Base-by-base conservation (phyloP, 2,329 filamentous ascomycete genomes). In the Aquanectria penicillioides region DNA sequence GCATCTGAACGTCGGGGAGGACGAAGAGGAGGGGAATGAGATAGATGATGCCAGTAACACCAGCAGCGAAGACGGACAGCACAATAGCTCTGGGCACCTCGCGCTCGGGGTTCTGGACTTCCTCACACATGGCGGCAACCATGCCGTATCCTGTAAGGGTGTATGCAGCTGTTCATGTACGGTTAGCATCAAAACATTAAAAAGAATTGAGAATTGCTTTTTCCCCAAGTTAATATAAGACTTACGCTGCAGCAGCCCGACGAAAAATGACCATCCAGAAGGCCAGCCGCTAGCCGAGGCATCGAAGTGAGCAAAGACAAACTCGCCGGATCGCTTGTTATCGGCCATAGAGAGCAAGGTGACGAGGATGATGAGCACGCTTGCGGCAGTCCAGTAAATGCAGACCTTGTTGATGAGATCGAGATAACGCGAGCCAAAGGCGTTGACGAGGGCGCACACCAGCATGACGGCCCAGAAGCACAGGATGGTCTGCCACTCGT, bases 1-100 rank as follows among this genome's bases (percentile, higher is more conserved):
- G 83, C 41, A 80, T 75, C 61, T 85, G 68, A 6, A 93, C 83
- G 46, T 90, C 83, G 0, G 91, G 90, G 23, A 94, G 80, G 29
- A 93, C 89, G 73, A 94, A 93, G 22, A 94, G 82, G 62, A 94
- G 83, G 0, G 90, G 90, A 37, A 94, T 85, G 12, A 93, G 74
- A 73, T 91, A 93, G 63, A 78, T 55, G 63, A 78, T 82, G 26
- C 88, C 88, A 2, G 88, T 90, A 43, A 86, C 74, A 37, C 86
- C 86, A 33, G 88, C 88, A 31, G 90, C 90, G 26, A 77, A 74
- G 40, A 90, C 87, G 61, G 86, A 89, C 58, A 84, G 83, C 31
- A 91, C 81, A 81, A 91, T 90, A 66, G 90, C 88, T 65, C 82
- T 84, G 18, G 89, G 89, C 1, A 88, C 88, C 63, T 89, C 81